A percentile compares a stretch with the other conserved stretches of the same genome.
Evolutionary conservation across 371 early-diverging fungal species (phyloP).

Genomic region (Syncephalastrum racemosum): DNA sequence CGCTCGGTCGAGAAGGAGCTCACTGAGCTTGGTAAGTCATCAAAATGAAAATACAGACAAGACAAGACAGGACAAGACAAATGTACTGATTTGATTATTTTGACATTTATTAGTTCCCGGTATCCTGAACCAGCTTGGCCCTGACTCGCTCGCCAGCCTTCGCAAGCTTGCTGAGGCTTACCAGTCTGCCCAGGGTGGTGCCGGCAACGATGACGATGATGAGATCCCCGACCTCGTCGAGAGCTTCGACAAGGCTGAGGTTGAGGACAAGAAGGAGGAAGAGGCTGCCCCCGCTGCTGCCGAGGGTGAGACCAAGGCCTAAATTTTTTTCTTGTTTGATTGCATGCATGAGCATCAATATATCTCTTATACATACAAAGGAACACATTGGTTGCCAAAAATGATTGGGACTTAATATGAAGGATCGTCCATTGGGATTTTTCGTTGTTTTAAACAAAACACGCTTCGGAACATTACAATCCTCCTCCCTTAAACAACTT

Average conservation of each 20-base stretch:
- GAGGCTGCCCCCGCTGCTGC: slow-evolving; percentile 3
- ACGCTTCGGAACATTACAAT: too few relatives aligned
- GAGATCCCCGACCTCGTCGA: slow-evolving; percentile 80
- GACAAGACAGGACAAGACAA: too few relatives aligned
- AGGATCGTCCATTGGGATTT: too few relatives aligned
- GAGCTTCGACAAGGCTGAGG: slow-evolving; percentile 56
- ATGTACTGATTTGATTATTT: background rate
- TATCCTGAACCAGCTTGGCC: slow-evolving; percentile 95
- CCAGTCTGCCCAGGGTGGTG: slow-evolving; percentile 64
- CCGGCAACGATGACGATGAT: slow-evolving; percentile 61
- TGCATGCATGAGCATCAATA: background rate
- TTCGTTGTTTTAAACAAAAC: too few relatives aligned
- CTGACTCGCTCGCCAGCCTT: slow-evolving; percentile 88
- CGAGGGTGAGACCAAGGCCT: slow-evolving; percentile 13
- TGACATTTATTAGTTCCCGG: slow-evolving; percentile 65
- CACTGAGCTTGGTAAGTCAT: slow-evolving; percentile 65
- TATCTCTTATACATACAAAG: too few relatives aligned
- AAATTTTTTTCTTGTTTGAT: slow-evolving; percentile 11
- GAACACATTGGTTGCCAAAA: too few relatives aligned
- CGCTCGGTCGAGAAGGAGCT: slow-evolving; percentile 87
- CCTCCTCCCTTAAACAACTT: too few relatives aligned
- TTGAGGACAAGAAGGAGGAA: slow-evolving; percentile 43
- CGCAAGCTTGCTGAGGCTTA: slow-evolving; percentile 86
- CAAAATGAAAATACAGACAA: background rate
- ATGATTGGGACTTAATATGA: too few relatives aligned